phyloP scores from a whole-genome alignment of 2,329 filamentous ascomycete genomes.

The Phyllosticta citrichinensis region DNA sequence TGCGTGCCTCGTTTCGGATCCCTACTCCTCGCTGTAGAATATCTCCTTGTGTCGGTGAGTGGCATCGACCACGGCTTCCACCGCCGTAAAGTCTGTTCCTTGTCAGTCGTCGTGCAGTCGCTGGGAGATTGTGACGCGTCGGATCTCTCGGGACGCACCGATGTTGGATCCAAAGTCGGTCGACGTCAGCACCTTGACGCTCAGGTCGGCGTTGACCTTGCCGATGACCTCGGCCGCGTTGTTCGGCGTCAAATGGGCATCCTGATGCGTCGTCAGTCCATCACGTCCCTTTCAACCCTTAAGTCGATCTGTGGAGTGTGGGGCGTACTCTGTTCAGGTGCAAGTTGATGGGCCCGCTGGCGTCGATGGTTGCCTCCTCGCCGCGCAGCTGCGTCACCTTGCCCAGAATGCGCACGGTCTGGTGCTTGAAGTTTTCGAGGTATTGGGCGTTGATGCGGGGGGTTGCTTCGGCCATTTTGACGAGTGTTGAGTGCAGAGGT shows the following conservation, averaged over 20 bases:
- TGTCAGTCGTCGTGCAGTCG: neutral
- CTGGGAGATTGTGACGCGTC: neutral
- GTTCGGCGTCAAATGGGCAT: conserved; percentile 57
- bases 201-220: conserved; percentile 65
- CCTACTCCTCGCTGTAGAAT: conserved; percentile 51
- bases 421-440: conserved; percentile 60
- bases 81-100: conserved; percentile 59
- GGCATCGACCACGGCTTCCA: conserved; percentile 71
- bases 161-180: conserved; percentile 59
- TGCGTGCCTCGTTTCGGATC: neutral
- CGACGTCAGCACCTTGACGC: conserved; percentile 58
- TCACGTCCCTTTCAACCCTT: neutral
- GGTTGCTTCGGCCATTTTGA: conserved; percentile 58
- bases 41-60: conserved; percentile 74
- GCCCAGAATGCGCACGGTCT: conserved; percentile 75
- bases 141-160: conserved; percentile 43
- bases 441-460: conserved; percentile 76
- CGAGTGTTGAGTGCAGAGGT: neutral
- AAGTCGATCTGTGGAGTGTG: neutral
- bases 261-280: conserved; percentile 36
- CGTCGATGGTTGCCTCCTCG: conserved; percentile 70
- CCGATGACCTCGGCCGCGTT: conserved; percentile 70
- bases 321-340: conserved; percentile 59
- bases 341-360: conserved; percentile 64
- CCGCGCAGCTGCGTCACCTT: conserved; percentile 75